Base-by-base conservation (phyloP, 441 rosid genomes). In the Cnidoscolus chayamansa region DNA sequence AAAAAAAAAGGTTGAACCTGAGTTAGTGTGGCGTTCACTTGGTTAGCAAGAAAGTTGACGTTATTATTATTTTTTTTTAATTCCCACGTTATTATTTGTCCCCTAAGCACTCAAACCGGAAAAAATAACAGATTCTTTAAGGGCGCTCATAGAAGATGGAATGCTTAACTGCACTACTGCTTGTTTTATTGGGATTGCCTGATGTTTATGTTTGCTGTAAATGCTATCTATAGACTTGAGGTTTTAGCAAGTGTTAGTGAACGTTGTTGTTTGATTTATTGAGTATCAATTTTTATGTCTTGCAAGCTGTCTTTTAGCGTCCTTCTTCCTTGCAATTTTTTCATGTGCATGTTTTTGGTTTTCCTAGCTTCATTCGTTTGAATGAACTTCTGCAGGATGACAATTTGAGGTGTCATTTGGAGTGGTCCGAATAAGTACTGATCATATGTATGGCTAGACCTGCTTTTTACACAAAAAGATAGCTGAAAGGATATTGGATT, bases 391-490 rank as follows among this genome's bases (percentile, higher is more conserved):
- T 63, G 55, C 75, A 63, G 75, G 69, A 64, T 54, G 54, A 62
- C 12, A 15, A 15, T 12, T 53, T 37, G 62, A 51, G 55, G 68
- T 7, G 0, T 13, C 17, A 20, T 53, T 51, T 72, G 4, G 50
- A 53, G 51, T 40, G 59, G 54, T 35, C 5, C 37, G 68, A 50
- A 40, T 9, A 32, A 0, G 10, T 32, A 15, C 2, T 2, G 50
- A 17, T 40, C 55, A 56, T 45, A 25, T 57, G 55, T 49, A 71
- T 71, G 67, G 74, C 12, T 63, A 63, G 25, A 30, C 53, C 17
- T 72, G 63, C 76, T 63, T 74, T 73, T 70, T 67, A 53, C 61
- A 40, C 64, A 66, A 64, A 67, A 77, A 76, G 73, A 72, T 67
- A 72, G 62, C 74, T 67, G 68, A 78, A 79, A 75, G 78, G 71